Evolutionary conservation across 2,329 filamentous ascomycete genomes (phyloP), one percentile per base, ranked within the genome.

Genomic region (Eurotiales sp.): DNA sequence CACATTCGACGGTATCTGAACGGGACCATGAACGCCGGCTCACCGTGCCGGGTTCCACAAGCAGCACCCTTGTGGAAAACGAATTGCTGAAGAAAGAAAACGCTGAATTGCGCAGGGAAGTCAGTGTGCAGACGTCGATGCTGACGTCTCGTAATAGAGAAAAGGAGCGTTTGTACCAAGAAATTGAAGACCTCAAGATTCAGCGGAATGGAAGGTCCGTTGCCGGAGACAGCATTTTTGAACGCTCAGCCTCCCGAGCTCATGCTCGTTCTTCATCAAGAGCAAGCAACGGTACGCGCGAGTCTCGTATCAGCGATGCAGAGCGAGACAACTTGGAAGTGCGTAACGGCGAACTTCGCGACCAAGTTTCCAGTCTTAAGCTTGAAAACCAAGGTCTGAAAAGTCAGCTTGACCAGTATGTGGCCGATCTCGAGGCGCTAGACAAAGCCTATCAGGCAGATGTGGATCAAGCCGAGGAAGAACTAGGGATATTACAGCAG

Each of bases 111-210:
- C 84, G 92, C 48, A 87, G 91, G 49, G 91, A 97, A 68, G 88
- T 97, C 25, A 90, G 91, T 55, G 93, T 93, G 2, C 93, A 99
- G 67, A 95, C 91, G 1, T 96, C 91, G 0, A 97, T 99, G 90
- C 80, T 99, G 29, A 96, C 92, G 1, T 97, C 93, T 30, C 82
- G 93, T 21, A 96, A 96, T 64, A 87, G 90, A 22, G 93, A 99
- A 66, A 95, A 96, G 65, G 91, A 97, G 66, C 84, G 90, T 4
- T 77, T 99, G 8, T 95, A 97, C 68, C 90, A 96, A 65, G 92
- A 99, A 67, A 97, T 97, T 56, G 93, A 99, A 70, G 91, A 96
- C 55, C 77, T 99, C 56, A 99, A 97, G 72, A 83, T 97, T 61
- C 84, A 87, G 1, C 86, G 90, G 58, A 80, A 59, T 63, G 80